phyloP scores from a whole-genome alignment of 2,329 filamentous ascomycete genomes.

The Podosphaera fusca region DNA sequence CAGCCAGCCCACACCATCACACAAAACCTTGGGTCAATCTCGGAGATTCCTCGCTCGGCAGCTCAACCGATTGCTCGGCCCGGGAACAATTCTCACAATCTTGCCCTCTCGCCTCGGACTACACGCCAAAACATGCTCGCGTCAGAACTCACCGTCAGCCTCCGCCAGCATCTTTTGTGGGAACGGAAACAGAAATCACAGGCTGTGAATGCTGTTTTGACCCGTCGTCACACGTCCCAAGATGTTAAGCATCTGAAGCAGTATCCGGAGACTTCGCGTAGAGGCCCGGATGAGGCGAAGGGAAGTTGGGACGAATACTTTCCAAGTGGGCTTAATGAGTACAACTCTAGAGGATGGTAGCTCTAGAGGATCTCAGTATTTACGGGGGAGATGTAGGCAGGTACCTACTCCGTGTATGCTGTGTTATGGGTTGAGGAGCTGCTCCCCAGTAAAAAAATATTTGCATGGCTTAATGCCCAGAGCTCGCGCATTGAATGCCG shows the following conservation, averaged over 20 bases:
- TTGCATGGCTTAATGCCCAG: no score
- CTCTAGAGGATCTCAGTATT: neutral
- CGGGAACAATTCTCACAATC: constrained; percentile 31
- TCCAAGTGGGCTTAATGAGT: constrained; percentile 54
- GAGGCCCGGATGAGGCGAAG: constrained; percentile 40
- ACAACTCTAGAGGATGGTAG: constrained; percentile 72
- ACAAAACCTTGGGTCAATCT: constrained; percentile 19
- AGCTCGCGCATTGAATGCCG: no score
- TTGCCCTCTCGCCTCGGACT: constrained; percentile 70
- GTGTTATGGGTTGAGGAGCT: neutral
- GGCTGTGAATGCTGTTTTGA: constrained; percentile 68
- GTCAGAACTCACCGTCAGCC: constrained; percentile 78
- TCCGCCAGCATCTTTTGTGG: constrained; percentile 79
- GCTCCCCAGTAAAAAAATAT: no score
- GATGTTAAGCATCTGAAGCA: constrained; percentile 76
- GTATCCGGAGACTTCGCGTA: constrained; percentile 44
- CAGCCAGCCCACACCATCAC: constrained; percentile 13
- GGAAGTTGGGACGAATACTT: constrained; percentile 58
- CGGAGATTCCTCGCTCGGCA: constrained; percentile 31
- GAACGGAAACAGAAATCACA: constrained; percentile 88
- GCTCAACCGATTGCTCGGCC: constrained; percentile 61
- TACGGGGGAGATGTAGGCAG: neutral
- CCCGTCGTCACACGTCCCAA: constrained; percentile 73
- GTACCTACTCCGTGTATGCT: neutral
- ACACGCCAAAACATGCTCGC: constrained; percentile 89